Evolutionary conservation across 2,329 filamentous ascomycete genomes (phyloP), one percentile per base, ranked within the genome.

Genomic region (Talaromyces sp.): DNA sequence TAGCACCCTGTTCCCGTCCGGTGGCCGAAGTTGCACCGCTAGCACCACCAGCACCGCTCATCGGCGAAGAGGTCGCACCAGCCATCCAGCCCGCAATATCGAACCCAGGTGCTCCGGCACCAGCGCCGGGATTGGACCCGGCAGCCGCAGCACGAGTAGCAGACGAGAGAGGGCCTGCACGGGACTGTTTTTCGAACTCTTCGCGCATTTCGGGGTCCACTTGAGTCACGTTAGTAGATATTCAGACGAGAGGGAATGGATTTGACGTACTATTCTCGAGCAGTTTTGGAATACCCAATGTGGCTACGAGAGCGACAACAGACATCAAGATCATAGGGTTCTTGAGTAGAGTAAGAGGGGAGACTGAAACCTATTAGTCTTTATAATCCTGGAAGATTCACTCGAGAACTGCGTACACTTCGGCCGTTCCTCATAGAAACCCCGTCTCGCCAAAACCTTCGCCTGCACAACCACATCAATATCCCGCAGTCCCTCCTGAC

Each of bases 281-380:
- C 64, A 99, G 79, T 78, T 97, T 95, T 14, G 95, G 95, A 90
- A 98, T 92, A 70, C 93, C 93, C 72, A 98, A 85, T 68, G 97
- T 93, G 69, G 97, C 82, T 5, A 82, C 89, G 82, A 97, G 87
- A 67, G 89, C 92, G 45, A 95, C 88, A 39, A 96, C 79, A 4
- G 90, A 93, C 82, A 99, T 90, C 67, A 99, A 85, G 69, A 98
- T 97, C 93, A 98, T 98, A 3, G 95, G 95, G 75, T 92, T 97
- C 83, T 95, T 95, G 72, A 97, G 83, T 64, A 97, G 88, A 66
- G 86, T 87, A 65, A 97, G 74, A n/a, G 93, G 84, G 19, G 89
- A 92, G 80, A 94, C 90, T 92, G 69, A 45, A 50, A 41, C 31
- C 4, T 6, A 14, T 56, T 24, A 56, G 33, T 13, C 8, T 13